Conservation (phyloP, 768 basidiomycete genomes). For the Lactarius sp. region DNA sequence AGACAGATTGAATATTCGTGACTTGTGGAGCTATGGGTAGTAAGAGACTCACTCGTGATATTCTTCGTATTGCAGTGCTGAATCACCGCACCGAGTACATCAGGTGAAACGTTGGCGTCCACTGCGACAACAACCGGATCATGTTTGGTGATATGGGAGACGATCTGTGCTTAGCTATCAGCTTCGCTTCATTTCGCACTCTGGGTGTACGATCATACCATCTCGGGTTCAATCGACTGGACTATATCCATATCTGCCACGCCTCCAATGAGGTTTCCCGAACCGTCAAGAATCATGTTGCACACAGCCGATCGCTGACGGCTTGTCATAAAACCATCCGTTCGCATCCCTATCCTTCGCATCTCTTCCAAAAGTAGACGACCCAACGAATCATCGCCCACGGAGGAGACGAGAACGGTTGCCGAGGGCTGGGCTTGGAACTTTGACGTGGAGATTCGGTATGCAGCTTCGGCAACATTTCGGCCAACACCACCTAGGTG, state of each 20-base stretch:
- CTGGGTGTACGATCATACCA: conserved; percentile 34
- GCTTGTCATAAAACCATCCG: conserved; percentile 63
- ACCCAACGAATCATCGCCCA: conserved; percentile 78
- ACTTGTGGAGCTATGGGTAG: background rate
- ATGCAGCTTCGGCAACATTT: conserved; percentile 91
- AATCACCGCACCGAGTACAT: conserved; percentile 48
- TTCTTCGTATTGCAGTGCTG: conserved; percentile 42
- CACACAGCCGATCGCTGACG: conserved; percentile 68
- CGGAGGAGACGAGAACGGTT: conserved; percentile 64
- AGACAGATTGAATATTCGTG: conserved; percentile 1
- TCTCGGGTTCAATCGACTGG: conserved; percentile 41
- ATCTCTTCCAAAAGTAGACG: conserved; percentile 56
- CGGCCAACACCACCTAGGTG: conserved; percentile 87
- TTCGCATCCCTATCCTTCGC: conserved; percentile 63
- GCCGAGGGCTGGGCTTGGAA: conserved; percentile 28
- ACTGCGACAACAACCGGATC: conserved; percentile 59
- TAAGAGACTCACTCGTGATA: conserved; percentile 48
- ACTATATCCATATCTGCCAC: conserved; percentile 89
- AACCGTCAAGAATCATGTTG: conserved; percentile 72
- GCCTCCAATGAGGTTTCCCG: conserved; percentile 73
- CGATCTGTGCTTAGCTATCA: conserved; percentile 40
- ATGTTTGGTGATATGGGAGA: conserved; percentile 44
- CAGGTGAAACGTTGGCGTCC: conserved; percentile 68
- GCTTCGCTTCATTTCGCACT: background rate
- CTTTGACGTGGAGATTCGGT: conserved; percentile 48